phyloP scores from a whole-genome alignment of 1,139 yeast genomes.

The Lodderomyces margitis region DNA sequence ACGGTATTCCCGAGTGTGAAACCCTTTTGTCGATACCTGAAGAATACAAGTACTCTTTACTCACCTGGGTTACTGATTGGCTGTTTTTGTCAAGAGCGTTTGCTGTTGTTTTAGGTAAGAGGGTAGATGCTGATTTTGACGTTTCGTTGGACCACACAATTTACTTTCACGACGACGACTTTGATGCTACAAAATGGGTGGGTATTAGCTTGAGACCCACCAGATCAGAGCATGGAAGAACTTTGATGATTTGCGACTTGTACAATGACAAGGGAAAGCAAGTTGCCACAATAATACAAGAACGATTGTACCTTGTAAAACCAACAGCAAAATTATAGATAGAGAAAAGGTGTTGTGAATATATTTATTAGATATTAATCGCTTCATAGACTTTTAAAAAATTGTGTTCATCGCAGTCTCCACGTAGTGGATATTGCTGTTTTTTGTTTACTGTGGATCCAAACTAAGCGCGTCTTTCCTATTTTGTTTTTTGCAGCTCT shows the following conservation, averaged over 20 bases:
- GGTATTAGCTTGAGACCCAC: constrained; percentile 35
- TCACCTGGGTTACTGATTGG: constrained; percentile 58
- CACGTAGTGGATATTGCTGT: too few relatives aligned
- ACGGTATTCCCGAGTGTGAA: constrained; percentile 27
- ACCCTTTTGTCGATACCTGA: constrained; percentile 9
- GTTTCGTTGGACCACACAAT: constrained; percentile 45
- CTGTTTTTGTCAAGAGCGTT: constrained; percentile 7
- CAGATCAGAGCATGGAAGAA: constrained; percentile 40
- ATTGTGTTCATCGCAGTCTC: too few relatives aligned
- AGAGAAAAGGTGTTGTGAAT: not conserved
- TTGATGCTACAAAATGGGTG: constrained; percentile 42
- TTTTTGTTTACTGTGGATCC: too few relatives aligned
- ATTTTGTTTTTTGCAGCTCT: too few relatives aligned
- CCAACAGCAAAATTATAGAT: constrained; percentile 6
- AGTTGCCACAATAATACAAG: constrained; percentile 44
- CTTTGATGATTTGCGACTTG: constrained; percentile 33
- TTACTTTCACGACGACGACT: constrained; percentile 42
- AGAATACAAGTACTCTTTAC: constrained; percentile 51
- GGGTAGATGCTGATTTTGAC: constrained; percentile 20
- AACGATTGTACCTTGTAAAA: constrained; percentile 33
- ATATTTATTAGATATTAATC: not conserved
- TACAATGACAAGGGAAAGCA: constrained; percentile 34
- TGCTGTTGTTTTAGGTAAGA: constrained; percentile 1
- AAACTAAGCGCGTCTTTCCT: too few relatives aligned
- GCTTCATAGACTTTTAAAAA: not conserved